phyloP scores from a whole-genome alignment of 768 basidiomycete species.

The Crepidotus variabilis region DNA sequence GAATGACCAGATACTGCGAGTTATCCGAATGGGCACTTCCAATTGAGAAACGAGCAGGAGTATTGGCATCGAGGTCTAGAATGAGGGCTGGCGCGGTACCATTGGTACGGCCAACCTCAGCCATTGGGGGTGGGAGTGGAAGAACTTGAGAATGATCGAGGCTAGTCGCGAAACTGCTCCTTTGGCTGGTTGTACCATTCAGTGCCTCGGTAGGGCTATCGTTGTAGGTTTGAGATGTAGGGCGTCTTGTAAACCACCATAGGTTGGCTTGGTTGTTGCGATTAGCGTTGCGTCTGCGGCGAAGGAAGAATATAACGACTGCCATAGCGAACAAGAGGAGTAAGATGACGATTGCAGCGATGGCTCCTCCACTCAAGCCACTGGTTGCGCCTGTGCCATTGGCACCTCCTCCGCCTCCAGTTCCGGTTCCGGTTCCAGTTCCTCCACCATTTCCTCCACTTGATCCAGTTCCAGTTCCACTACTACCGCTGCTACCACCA shows the following conservation, averaged over 20 bases:
- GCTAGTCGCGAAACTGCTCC: conserved; percentile 68
- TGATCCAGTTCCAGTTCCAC: background rate
- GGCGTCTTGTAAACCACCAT: conserved; percentile 41
- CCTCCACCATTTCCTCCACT: conserved; percentile 3
- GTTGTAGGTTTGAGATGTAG: conserved; percentile 20
- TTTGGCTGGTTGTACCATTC: conserved; percentile 27
- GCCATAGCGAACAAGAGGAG: conserved; percentile 30
- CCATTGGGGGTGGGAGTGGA: conserved; percentile 44
- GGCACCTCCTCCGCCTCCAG: conserved; percentile 8
- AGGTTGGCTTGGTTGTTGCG: conserved; percentile 37
- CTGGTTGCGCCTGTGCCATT: conserved; percentile 2
- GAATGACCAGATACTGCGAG: conserved; percentile 37
- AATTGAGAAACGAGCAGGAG: conserved; percentile 26
- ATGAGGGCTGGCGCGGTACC: conserved; percentile 28
- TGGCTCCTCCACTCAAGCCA: conserved; percentile 34
- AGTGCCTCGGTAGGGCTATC: conserved; percentile 19
- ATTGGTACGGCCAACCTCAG: conserved; percentile 41
- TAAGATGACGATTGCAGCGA: conserved; percentile 41
- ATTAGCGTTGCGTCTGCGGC: conserved; percentile 39
- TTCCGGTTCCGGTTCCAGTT: conserved; percentile 9
- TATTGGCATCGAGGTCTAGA: conserved; percentile 21
- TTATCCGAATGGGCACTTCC: conserved; percentile 35
- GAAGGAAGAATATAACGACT: conserved; percentile 38
- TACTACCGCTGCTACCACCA: background rate
- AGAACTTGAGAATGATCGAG: conserved; percentile 33